Conservation (phyloP, 305 asterid species). For the Ilex paraguariensis region DNA sequence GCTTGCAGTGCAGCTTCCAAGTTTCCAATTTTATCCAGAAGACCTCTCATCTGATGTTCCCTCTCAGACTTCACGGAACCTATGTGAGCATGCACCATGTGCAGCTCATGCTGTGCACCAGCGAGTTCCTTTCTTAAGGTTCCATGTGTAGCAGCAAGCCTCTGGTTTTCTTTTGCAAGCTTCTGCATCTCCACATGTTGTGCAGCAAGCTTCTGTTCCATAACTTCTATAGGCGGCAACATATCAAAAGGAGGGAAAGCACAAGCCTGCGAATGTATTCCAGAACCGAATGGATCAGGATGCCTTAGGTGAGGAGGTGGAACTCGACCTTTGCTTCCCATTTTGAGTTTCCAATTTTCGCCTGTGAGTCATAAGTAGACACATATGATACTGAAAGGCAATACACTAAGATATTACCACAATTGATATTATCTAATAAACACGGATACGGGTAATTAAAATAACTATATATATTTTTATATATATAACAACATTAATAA, state of each 20-base stretch:
- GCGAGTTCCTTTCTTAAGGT: slow-evolving; percentile 89
- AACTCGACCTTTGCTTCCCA: slow-evolving; percentile 80
- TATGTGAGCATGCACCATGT: slow-evolving; percentile 57
- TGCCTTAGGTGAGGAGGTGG: slow-evolving; percentile 65
- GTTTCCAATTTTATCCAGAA: slow-evolving; percentile 56
- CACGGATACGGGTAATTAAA: too few species aligned
- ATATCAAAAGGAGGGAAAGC: slow-evolving; percentile 68
- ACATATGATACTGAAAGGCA: not conserved
- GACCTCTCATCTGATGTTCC: slow-evolving; percentile 62
- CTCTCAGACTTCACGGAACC: slow-evolving; percentile 60
- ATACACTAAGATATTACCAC: too few species aligned
- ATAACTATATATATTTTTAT: too few species aligned
- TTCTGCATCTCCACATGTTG: slow-evolving; percentile 81
- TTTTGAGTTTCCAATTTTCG: slow-evolving; percentile 9
- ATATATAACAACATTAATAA: too few species aligned
- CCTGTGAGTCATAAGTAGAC: slow-evolving; percentile 14
- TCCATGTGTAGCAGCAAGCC: slow-evolving; percentile 87
- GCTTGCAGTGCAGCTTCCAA: slow-evolving; percentile 73
- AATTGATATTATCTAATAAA: too few species aligned
- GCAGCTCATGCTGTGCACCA: slow-evolving; percentile 79
- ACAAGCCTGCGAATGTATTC: slow-evolving; percentile 46
- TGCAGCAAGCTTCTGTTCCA: slow-evolving; percentile 85
- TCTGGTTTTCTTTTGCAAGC: slow-evolving; percentile 74
- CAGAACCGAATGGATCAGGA: slow-evolving; percentile 59
- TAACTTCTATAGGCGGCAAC: slow-evolving; percentile 68